Conservation (phyloP, 495 filamentous ascomycete genomes). For the Geoglossum glabrum region DNA sequence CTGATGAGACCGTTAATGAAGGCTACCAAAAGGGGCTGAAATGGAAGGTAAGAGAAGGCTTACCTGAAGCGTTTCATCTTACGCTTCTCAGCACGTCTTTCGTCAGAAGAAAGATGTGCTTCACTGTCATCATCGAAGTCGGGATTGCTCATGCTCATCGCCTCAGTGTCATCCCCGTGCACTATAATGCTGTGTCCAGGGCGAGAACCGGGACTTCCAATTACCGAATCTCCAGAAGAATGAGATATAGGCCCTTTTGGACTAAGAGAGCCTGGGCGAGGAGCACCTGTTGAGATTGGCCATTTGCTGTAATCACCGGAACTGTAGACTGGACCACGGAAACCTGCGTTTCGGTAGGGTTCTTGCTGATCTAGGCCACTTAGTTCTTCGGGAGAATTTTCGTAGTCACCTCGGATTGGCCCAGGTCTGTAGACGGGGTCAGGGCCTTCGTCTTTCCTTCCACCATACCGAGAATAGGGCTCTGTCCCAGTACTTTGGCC, state of each 20-base stretch:
- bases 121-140: not conserved
- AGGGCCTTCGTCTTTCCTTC: not conserved
- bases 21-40: not conserved
- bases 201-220: not conserved
- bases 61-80: slow-evolving; percentile 4
- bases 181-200: not conserved
- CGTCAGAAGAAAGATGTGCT: not conserved
- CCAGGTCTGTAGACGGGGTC: not conserved
- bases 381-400: not conserved
- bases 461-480: not conserved
- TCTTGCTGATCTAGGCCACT: not conserved
- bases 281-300: not conserved
- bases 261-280: not conserved
- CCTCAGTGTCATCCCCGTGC: not conserved
- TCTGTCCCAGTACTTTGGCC: not conserved
- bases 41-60: not conserved
- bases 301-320: not conserved
- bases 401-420: not conserved
- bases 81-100: not conserved
- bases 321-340: not conserved
- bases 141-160: not conserved
- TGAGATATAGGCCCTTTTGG: not conserved
- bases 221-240: not conserved
- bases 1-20: slow-evolving; percentile 22
- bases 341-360: not conserved